Conservation (phyloP, 1,284 basidiomycete genomes). For the Fistulinella cinereoalba region DNA sequence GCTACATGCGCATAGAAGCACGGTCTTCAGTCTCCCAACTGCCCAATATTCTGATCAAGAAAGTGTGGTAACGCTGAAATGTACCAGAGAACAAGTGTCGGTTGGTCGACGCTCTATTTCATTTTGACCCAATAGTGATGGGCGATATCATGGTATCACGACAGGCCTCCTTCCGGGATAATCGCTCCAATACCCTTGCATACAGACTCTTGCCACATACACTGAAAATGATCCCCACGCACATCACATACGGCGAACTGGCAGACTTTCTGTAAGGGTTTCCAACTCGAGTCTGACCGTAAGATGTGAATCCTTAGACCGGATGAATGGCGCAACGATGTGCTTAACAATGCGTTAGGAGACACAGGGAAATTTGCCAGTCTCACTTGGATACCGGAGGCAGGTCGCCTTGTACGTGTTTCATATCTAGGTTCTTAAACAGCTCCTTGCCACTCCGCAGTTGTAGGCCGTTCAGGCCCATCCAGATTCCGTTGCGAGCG, state of each 20-base stretch:
- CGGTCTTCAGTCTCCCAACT: background rate
- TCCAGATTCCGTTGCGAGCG: background rate
- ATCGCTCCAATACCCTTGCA: background rate
- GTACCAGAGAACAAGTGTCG: background rate
- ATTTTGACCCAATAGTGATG: background rate
- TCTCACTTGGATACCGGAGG: background rate
- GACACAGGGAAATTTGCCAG: constrained; percentile 7
- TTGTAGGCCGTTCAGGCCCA: background rate
- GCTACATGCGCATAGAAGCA: background rate
- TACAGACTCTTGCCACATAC: background rate
- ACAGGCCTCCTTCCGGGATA: background rate
- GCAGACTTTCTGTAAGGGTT: background rate
- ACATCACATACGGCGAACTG: background rate
- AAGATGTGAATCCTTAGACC: too few species aligned
- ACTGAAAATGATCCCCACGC: background rate
- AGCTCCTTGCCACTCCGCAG: background rate
- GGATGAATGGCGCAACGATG: background rate
- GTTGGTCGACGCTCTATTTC: background rate
- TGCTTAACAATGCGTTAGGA: background rate
- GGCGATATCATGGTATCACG: background rate
- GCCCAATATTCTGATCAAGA: background rate
- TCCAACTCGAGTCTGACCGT: too few species aligned
- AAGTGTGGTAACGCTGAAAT: background rate
- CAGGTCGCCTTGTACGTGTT: background rate
- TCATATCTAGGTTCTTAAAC: background rate